Conservation (phyloP, 2,329 filamentous ascomycete genomes). For the Talaromyces atroroseus region DNA sequence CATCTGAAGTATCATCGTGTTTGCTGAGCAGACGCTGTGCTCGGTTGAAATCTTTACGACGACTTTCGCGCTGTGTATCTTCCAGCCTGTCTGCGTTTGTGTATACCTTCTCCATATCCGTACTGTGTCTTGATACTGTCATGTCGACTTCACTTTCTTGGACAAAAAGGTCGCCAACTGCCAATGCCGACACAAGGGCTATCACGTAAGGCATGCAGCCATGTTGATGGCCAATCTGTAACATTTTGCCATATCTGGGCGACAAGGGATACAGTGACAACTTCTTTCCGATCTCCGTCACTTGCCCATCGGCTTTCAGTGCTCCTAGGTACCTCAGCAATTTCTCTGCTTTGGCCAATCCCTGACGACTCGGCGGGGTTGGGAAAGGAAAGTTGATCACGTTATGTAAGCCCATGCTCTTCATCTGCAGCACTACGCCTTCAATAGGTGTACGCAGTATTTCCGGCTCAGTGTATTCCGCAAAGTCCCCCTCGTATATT, state of each 20-base stretch:
- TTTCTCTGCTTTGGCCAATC: conserved; percentile 76
- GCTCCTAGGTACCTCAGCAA: conserved; percentile 81
- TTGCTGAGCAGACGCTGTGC: conserved; percentile 74
- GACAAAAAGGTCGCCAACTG: conserved; percentile 81
- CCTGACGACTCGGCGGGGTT: conserved; percentile 73
- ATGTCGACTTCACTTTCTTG: conserved; percentile 72
- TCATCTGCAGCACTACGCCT: conserved; percentile 85
- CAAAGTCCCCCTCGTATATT: conserved; percentile 81
- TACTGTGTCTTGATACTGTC: conserved; percentile 42
- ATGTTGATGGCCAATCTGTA: conserved; percentile 80
- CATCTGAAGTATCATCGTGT: conserved; percentile 78
- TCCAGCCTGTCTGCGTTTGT: conserved; percentile 64
- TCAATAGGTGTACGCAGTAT: conserved; percentile 88
- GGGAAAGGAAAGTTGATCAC: conserved; percentile 95
- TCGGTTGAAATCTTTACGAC: conserved; percentile 60
- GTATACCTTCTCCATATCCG: conserved; percentile 40
- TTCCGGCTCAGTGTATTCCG: conserved; percentile 80
- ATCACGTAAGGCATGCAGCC: conserved; percentile 80
- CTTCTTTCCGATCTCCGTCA: conserved; percentile 72
- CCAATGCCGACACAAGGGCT: conserved; percentile 80
- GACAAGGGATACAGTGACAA: conserved; percentile 87
- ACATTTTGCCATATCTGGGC: conserved; percentile 83
- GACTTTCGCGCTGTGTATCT: conserved; percentile 62
- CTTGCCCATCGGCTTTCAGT: conserved; percentile 62
- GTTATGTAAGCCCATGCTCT: conserved; percentile 85